Evolutionary conservation across 2,329 filamentous ascomycete genomes (phyloP), one percentile per base, ranked within the genome.

Genomic region (Cylindrodendrum hubeiense): DNA sequence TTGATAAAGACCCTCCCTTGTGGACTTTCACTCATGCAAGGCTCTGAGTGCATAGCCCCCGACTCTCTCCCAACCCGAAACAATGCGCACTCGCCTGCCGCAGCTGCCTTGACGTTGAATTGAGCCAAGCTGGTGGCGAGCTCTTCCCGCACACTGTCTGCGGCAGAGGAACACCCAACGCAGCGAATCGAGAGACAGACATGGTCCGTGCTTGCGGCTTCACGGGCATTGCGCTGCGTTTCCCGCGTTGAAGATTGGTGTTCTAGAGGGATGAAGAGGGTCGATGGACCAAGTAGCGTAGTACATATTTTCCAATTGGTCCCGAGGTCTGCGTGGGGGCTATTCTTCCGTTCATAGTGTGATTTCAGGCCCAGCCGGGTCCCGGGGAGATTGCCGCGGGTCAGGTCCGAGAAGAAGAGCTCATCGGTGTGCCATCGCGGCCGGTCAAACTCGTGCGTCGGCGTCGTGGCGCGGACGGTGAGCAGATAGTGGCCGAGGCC

Each of bases 391-490:
- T 61, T 60, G 12, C 71, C 69, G 4, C 63, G 65, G 7, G 54
- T 60, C 22, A 63, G 5, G 2, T 71, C 52, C 51, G 63, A 63
- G 65, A 80, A 86, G 71, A 86, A 85, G 17, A 83, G 72, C 60
- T 86, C 83, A 65, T 86, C 84, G 0, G 82, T 82, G 63, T 86
- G 84, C 84, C 84, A 86, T 50, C 84, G 74, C 1, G 81, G 80
- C 10, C 67, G 74, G 66, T 86, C 80, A 69, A 79, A 86, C 26
- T 84, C 82, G 33, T 68, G 47, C 0, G 81, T 83, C 0, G 81
- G 76, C 44, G 73, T 80, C 0, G 82, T 82, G 52, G 83, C 83
- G 49, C 84, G 82, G 57, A 86, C 79, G 0, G 83, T 85, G 13
- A 86, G 68, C 77, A 84, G 84, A 67, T 85, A 86, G 69, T 84